Base-by-base conservation (phyloP, 495 filamentous ascomycete species). In the Podospora pseudoanserina region DNA sequence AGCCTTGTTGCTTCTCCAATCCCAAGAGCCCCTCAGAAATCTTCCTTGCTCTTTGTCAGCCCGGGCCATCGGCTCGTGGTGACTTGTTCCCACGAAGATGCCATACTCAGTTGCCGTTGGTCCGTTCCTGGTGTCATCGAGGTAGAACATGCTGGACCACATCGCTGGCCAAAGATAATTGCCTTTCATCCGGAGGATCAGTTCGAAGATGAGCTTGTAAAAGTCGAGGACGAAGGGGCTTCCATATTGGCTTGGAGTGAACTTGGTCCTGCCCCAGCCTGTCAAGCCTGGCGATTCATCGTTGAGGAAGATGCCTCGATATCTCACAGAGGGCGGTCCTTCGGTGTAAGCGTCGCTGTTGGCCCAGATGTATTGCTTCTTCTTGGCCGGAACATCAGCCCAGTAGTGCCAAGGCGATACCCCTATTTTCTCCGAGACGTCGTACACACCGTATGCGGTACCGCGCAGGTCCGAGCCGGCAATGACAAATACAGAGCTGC, bases 291-390 rank as follows among this genome's bases (percentile, higher is more conserved):
- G 89, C 9, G 85, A 81, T 67, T 91, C 87, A 68, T 90, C 88
- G 73, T 91, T 90, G 71, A 91, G 79, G 75, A 91, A 91, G 68
- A 91, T 85, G n/a, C 87, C 88, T 6, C 88, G 82, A 71, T 86
- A 91, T 72, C 88, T 88, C 56, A 91, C 81, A 11, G 81, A 85
- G 0, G 89, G 88, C 0, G 84, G 81, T 20, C 81, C 82, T 62
- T 89, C 85, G 1, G 77, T 71, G 59, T 82, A 84, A 5, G 68
- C 70, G 13, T 70, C 72, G 30, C 77, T 74, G 27, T 79, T 68
- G 0, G 84, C 86, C 73, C 83, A 89, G 32, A 90, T 82, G 23
- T 79, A 77, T 2, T 75, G 61, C 68, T 85, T 77, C 55, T 79
- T 79, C 27, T 79, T 77, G 2, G 83, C 73, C 0, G 86, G 79